Evolutionary conservation across 805 yeast genomes (phyloP).

Genomic region (Brettanomyces anomalus): DNA sequence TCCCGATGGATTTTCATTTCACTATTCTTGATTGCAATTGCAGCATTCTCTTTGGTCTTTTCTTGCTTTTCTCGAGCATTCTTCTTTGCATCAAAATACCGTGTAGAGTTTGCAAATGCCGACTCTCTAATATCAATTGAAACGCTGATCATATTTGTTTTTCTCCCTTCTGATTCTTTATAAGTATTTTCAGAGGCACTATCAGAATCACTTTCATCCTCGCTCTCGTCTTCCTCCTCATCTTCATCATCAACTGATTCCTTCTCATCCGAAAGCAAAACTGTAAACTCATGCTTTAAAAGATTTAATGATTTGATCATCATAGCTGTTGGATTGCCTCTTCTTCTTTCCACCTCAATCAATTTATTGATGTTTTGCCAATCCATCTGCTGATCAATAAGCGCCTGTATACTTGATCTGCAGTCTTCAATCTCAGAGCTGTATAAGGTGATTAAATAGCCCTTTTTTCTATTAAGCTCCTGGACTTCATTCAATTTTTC

Average conservation of each 20-base stretch:
- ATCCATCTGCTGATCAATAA: slow-evolving; percentile 81
- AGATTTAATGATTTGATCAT: slow-evolving; percentile 64
- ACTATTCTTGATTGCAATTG: slow-evolving; percentile 73
- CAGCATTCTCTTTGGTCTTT: slow-evolving; percentile 71
- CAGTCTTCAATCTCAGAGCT: slow-evolving; percentile 69
- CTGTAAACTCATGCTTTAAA: slow-evolving; percentile 53
- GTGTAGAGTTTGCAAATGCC: slow-evolving; percentile 83
- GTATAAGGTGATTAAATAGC: slow-evolving; percentile 60
- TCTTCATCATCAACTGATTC: slow-evolving; percentile 29
- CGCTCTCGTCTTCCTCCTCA: slow-evolving; percentile 12
- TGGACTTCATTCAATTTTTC: slow-evolving; percentile 57
- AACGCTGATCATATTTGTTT: slow-evolving; percentile 33
- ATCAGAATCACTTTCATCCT: slow-evolving; percentile 27
- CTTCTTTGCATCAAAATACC: slow-evolving; percentile 71
- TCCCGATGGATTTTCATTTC: slow-evolving; percentile 70
- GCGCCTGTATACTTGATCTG: slow-evolving; percentile 51
- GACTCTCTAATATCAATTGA: slow-evolving; percentile 61
- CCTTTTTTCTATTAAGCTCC: slow-evolving; percentile 54
- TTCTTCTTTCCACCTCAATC: slow-evolving; percentile 57
- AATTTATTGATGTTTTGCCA: slow-evolving; percentile 83
- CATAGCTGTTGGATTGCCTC: slow-evolving; percentile 57
- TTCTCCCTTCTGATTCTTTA: slow-evolving; percentile 5
- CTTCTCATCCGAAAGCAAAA: slow-evolving; percentile 41
- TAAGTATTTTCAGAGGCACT: slow-evolving; percentile 9
- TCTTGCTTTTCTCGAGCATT: slow-evolving; percentile 68